Percentiles rank a stretch among this genome's conserved stretches.
Conservation (phyloP, 495 filamentous ascomycete species). For the Penicillium crystallinum region DNA sequence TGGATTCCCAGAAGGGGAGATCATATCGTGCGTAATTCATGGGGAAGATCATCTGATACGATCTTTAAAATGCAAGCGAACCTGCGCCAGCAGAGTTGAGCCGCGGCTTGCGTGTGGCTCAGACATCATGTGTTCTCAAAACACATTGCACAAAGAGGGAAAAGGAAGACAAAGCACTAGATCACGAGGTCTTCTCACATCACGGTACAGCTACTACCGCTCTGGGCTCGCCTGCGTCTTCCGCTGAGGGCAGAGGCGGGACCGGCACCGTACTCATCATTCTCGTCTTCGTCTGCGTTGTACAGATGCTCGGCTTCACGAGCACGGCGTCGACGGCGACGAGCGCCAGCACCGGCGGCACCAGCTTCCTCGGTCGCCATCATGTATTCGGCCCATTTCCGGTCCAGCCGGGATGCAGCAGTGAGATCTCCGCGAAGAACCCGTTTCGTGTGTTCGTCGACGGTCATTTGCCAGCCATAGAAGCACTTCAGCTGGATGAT, state of each 20-base stretch:
- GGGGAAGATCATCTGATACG: background rate
- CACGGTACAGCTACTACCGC: constrained; percentile 47
- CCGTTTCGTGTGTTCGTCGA: constrained; percentile 84
- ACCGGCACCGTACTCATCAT: constrained; percentile 25
- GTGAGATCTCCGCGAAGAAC: constrained; percentile 69
- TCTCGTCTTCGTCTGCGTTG: constrained; percentile 70
- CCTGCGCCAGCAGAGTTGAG: constrained; percentile 12
- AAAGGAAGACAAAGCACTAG: background rate
- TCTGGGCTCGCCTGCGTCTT: constrained; percentile 49
- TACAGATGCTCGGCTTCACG: constrained; percentile 71
- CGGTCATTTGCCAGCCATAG: constrained; percentile 91
- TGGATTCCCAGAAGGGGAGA: background rate
- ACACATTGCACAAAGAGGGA: background rate
- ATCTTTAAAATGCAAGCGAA: constrained; percentile 3
- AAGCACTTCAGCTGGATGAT: constrained; percentile 87
- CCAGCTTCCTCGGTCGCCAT: constrained; percentile 82
- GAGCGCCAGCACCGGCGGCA: constrained; percentile 55
- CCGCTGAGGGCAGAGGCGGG: constrained; percentile 21
- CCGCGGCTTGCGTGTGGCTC: background rate
- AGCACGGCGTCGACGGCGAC: constrained; percentile 67
- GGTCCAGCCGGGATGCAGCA: constrained; percentile 68
- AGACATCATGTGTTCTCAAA: background rate
- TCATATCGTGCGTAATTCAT: constrained; percentile 4
- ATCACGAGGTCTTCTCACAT: constrained; percentile 39
- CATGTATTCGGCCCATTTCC: constrained; percentile 95